Evolutionary conservation across 1,139 yeast genomes (phyloP).

Genomic region (Groenewaldozyma auringiensis): DNA sequence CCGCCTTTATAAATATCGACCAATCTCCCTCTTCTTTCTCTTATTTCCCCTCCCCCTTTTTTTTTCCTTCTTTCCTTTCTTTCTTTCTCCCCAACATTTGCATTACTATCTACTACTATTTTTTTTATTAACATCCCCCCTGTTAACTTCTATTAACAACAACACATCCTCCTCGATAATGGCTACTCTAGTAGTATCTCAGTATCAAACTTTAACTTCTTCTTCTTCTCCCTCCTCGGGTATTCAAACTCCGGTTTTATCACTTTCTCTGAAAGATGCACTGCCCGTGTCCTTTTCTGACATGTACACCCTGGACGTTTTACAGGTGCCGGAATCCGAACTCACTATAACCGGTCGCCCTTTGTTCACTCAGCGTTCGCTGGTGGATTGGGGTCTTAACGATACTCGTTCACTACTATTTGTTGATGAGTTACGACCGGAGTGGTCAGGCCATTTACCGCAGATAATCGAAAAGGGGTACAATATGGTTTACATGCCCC

Average conservation of each 20-base stretch:
- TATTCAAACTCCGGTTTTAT: neutral
- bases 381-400: constrained; percentile 58
- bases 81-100: too few species aligned
- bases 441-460: constrained; percentile 47
- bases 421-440: constrained; percentile 40
- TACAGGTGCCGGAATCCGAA: constrained; percentile 26
- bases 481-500: constrained; percentile 42
- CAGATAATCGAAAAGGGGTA: constrained; percentile 34
- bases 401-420: constrained; percentile 56
- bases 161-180: neutral
- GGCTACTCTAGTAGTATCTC: too few species aligned
- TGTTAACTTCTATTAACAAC: neutral
- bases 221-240: neutral
- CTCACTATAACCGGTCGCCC: constrained; percentile 50
- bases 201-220: neutral
- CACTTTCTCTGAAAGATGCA: constrained; percentile 24
- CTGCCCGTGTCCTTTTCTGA: constrained; percentile 43
- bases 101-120: too few species aligned
- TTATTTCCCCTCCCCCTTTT: neutral
- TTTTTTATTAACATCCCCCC: neutral
- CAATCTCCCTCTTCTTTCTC: neutral
- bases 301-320: constrained; percentile 48
- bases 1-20: neutral
- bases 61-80: neutral
- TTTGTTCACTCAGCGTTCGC: constrained; percentile 47